Conservation (phyloP, 177 flowering plant genomes). For the Vitis hybrid region DNA sequence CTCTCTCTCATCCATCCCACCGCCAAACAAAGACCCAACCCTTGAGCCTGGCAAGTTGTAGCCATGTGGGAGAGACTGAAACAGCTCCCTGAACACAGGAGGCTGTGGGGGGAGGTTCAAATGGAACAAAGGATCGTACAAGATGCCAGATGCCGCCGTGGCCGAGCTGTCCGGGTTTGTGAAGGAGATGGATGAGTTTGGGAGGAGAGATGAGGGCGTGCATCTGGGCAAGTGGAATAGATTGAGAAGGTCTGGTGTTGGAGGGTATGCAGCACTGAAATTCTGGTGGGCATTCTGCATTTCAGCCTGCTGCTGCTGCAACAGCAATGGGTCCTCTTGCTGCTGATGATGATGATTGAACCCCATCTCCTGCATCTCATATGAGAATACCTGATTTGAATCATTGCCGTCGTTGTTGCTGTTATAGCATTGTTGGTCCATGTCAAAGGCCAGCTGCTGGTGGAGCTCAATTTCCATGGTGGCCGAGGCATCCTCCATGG, state of each 20-base stretch:
- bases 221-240: conserved; percentile 53
- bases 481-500: conserved; percentile 29
- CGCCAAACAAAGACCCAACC: conserved; percentile 41
- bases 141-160: conserved; percentile 14
- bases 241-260: conserved; percentile 57
- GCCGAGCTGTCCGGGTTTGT: conserved; percentile 18
- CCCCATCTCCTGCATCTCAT: conserved; percentile 26
- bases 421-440: conserved; percentile 21
- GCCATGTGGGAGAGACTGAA: conserved; percentile 61
- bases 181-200: conserved; percentile 45
- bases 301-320: neutral
- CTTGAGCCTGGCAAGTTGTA: conserved; percentile 32
- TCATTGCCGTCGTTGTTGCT: neutral
- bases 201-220: conserved; percentile 22
- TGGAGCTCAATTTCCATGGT: conserved; percentile 33
- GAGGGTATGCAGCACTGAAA: conserved; percentile 19
- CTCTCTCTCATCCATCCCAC: conserved; percentile 33
- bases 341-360: neutral
- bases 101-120: conserved; percentile 77
- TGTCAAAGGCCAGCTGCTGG: conserved; percentile 29
- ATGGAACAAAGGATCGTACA: conserved; percentile 62
- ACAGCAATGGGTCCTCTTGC: conserved; percentile 8
- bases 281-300: conserved; percentile 8
- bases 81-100: conserved; percentile 58
- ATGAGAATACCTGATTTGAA: conserved; percentile 9